A percentile compares a stretch with the other conserved stretches of the same genome.
phyloP scores from a whole-genome alignment of 2,329 filamentous ascomycete species.

The Fusarium nematophilum region DNA sequence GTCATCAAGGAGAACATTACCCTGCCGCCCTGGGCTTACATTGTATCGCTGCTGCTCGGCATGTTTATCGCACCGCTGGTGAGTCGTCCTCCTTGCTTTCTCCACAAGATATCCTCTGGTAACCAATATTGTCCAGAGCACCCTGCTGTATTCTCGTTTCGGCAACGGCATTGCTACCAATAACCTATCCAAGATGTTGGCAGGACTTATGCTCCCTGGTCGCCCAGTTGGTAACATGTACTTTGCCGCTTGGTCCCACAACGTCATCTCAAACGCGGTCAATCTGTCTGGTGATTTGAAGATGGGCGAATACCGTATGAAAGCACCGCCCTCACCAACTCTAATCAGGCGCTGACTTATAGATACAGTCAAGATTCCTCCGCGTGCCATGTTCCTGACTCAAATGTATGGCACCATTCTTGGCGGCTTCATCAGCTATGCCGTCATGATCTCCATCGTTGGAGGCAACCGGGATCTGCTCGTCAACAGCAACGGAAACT shows the following conservation, averaged over 20 bases:
- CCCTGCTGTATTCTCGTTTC: slow-evolving; percentile 62
- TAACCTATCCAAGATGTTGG: slow-evolving; percentile 68
- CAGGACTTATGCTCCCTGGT: slow-evolving; percentile 61
- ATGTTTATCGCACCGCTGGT: slow-evolving; percentile 62
- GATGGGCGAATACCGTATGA: slow-evolving; percentile 67
- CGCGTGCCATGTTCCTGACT: slow-evolving; percentile 65
- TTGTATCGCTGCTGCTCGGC: slow-evolving; percentile 58
- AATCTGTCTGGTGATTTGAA: slow-evolving; percentile 65
- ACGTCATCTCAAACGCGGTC: slow-evolving; percentile 63
- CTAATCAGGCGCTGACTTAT: slow-evolving; percentile 28
- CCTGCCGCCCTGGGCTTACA: slow-evolving; percentile 59
- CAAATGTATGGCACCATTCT: slow-evolving; percentile 67
- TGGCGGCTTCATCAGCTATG: slow-evolving; percentile 65
- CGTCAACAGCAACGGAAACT: slow-evolving; percentile 56
- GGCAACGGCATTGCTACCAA: slow-evolving; percentile 70
- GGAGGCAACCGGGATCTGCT: slow-evolving; percentile 60
- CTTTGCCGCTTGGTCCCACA: slow-evolving; percentile 69
- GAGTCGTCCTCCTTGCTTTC: slow-evolving; percentile 22
- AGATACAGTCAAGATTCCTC: slow-evolving; percentile 63
- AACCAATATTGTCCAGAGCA: slow-evolving; percentile 54
- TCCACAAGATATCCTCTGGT: neutral
- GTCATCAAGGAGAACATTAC: slow-evolving; percentile 59
- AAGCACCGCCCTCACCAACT: rapidly evolving
- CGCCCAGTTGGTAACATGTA: slow-evolving; percentile 68
- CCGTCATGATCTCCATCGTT: slow-evolving; percentile 66